phyloP scores from a whole-genome alignment of 352 stramenopile genomes.

The Phytophthora brassicae region DNA sequence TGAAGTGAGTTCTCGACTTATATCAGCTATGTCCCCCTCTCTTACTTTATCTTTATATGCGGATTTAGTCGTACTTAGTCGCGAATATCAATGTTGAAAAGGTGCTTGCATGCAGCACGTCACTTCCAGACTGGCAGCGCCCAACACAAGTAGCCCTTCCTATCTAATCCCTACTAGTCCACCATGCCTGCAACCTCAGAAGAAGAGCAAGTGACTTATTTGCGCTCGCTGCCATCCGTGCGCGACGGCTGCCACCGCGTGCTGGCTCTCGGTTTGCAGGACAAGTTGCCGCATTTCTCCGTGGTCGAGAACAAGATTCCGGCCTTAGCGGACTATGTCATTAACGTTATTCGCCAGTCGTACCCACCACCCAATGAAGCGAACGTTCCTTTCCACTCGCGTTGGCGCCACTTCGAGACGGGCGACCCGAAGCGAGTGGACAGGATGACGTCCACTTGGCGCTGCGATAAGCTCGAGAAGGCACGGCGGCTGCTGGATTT shows the following conservation, averaged over 20 bases:
- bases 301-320: conserved; percentile 59
- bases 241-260: conserved; percentile 72
- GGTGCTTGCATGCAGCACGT: conserved; percentile 3
- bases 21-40: not conserved
- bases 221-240: conserved; percentile 74
- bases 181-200: conserved; percentile 3
- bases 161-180: no score
- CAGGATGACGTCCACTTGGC: conserved; percentile 51
- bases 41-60: conserved; percentile 15
- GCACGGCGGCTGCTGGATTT: conserved; percentile 73
- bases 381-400: conserved; percentile 78
- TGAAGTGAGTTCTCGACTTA: conserved; percentile 5
- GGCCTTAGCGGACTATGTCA: conserved; percentile 69
- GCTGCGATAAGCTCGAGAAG: conserved; percentile 51
- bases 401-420: conserved; percentile 82
- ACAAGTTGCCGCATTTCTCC: conserved; percentile 65
- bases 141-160: no score
- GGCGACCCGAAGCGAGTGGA: conserved; percentile 62
- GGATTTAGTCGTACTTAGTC: conserved; percentile 8
- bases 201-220: conserved; percentile 51
- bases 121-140: not conserved
- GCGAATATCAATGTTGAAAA: conserved; percentile 18
- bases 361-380: conserved; percentile 52
- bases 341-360: conserved; percentile 55
- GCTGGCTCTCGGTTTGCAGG: conserved; percentile 44